phyloP scores from a whole-genome alignment of 2,329 filamentous ascomycete species.

The Catunica adiposa region DNA sequence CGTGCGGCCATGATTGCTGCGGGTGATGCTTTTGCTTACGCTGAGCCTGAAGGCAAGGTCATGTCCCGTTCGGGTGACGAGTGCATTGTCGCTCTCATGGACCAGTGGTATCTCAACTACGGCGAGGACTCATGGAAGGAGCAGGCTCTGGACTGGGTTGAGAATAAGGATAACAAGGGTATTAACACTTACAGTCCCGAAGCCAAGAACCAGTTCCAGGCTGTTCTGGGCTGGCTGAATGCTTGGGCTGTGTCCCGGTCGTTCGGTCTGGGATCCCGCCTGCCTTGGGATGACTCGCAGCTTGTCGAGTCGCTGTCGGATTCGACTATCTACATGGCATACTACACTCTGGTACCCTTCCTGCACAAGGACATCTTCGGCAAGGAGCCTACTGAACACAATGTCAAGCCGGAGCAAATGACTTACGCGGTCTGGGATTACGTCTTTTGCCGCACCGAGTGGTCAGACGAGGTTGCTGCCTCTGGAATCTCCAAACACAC shows the following conservation, averaged over 20 bases:
- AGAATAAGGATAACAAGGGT: conserved; percentile 45
- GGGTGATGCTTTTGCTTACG: conserved; percentile 74
- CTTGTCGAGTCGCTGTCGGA: conserved; percentile 86
- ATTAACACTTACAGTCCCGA: conserved; percentile 69
- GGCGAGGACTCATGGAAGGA: conserved; percentile 79
- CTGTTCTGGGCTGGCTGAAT: conserved; percentile 79
- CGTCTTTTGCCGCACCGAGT: conserved; percentile 62
- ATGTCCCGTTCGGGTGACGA: conserved; percentile 80
- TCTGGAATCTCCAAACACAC: conserved; percentile 58
- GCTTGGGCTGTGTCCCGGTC: conserved; percentile 90
- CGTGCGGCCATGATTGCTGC: conserved; percentile 59
- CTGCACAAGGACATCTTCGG: conserved; percentile 82
- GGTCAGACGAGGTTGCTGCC: conserved; percentile 47
- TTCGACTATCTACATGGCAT: conserved; percentile 81
- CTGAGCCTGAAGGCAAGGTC: conserved; percentile 81
- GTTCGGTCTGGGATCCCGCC: conserved; percentile 81
- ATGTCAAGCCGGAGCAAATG: conserved; percentile 71
- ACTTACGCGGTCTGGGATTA: conserved; percentile 95
- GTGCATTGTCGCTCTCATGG: conserved; percentile 81
- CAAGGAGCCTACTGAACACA: conserved; percentile 47
- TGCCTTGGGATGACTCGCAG: conserved; percentile 85
- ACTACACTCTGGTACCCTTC: conserved; percentile 48
- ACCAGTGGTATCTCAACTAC: conserved; percentile 98
- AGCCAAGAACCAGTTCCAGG: conserved; percentile 65
- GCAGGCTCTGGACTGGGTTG: conserved; percentile 54